Base-by-base conservation (phyloP, 1,284 basidiomycete species). In the Apiotrichum akiyoshidainum region DNA sequence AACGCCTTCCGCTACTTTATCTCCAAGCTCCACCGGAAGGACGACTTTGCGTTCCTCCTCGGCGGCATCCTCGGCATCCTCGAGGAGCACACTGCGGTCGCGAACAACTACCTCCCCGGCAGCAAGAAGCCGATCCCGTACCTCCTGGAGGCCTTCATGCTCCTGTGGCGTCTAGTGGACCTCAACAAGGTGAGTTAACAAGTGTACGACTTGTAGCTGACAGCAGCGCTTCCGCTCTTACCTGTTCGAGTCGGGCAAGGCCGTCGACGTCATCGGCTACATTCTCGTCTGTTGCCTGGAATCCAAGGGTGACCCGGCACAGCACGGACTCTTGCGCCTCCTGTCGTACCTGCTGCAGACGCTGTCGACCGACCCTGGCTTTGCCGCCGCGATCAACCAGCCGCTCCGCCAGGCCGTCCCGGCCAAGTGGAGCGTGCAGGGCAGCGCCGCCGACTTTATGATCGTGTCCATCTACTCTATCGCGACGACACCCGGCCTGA, bases 331-430 rank as follows among this genome's bases (percentile, higher is more conserved):
- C 31, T 91, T 93, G 67, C 85, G 94, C 48, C 85, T 91, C 5
- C 81, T 95, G 35, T 90, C 91, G 3, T 97, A 96, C 76, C 87
- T 97, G 59, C 80, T 98, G 6, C 95, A 99, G 72, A 88, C 90
- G 6, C 78, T 98, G 19, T 93, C 92, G 5, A 87, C 92, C 0
- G 90, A 96, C 67, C 81, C 82, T 34, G 80, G 83, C 0, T 94
- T 97, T 69, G 90, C 88, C 2, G 67, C 75, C 7, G 85, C 85
- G 55, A 78, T 95, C 39, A 82, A 83, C 55, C 69, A 75, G 39
- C 83, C 80, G 17, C 67, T 76, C 49, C 85, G 83, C 64, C 80
- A 84, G 8, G 80, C 85, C 34, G 75, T 92, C 41, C 88, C 88
- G 11, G 79, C 85, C 19, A 92, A 89, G 72, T 92, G 86, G 85